A percentile compares a stretch with the other conserved stretches of the same genome.
phyloP scores from a whole-genome alignment of 1,284 basidiomycete genomes.

The Cutaneotrichosporon dermatis region DNA sequence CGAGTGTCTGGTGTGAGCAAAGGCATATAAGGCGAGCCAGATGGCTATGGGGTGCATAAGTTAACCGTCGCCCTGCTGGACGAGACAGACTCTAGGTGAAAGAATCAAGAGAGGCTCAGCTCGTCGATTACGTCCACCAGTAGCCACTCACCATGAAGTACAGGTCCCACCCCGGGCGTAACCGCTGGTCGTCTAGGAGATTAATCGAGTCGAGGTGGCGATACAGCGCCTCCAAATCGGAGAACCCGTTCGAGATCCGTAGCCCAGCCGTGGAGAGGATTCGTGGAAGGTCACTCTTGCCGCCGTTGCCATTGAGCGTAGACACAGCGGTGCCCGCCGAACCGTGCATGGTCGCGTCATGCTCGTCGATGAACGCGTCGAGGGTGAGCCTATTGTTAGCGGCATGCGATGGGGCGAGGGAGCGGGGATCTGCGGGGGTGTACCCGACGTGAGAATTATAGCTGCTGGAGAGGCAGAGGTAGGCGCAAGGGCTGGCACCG shows the following conservation, averaged over 20 bases:
- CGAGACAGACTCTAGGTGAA: too few relatives aligned
- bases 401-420: too few relatives aligned
- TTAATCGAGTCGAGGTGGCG: constrained; percentile 64
- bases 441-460: too few relatives aligned
- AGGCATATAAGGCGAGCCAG: too few relatives aligned
- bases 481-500: too few relatives aligned
- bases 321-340: constrained; percentile 1
- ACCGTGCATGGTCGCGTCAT: constrained; percentile 56
- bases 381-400: constrained; percentile 52
- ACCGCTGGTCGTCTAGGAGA: constrained; percentile 63
- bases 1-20: constrained; percentile 60
- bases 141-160: constrained; percentile 77
- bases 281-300: constrained; percentile 38
- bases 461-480: too few relatives aligned
- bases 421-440: too few relatives aligned
- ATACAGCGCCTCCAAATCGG: constrained; percentile 57
- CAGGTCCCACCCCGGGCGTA: constrained; percentile 85
- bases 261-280: constrained; percentile 52
- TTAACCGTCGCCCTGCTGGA: too few relatives aligned
- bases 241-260: constrained; percentile 67
- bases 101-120: too few relatives aligned
- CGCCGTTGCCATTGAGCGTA: constrained; percentile 11
- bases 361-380: constrained; percentile 61
- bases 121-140: too few relatives aligned
- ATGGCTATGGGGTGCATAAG: too few relatives aligned